Base-by-base conservation (phyloP, 805 yeast species). In the Yamadazyma insecticola region DNA sequence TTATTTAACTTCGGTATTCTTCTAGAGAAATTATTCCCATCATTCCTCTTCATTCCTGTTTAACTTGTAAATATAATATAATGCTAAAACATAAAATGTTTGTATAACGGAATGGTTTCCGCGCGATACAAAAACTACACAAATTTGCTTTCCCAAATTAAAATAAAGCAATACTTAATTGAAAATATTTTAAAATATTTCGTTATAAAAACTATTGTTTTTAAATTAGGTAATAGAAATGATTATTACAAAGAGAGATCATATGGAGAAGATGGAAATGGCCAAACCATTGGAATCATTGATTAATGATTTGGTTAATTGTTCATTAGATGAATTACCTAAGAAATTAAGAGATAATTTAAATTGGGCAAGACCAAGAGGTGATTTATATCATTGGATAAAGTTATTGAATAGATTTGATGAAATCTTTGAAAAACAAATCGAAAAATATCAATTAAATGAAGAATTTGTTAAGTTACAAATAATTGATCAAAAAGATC, bases 391-490 rank as follows among this genome's bases (percentile, higher is more conserved):
- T 38, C 79, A 78, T 37, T 89, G 95, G 92, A 73, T 84, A 17
- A 72, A 81, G 0, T 76, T 85, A 1, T 62, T 90, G 44, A 82
- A 87, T 53, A 66, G 80, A 44, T 76, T 89, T 48, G 96, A 89
- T 50, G 69, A 63, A 9, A 67, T 85, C 5, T 59, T 85, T 32
- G 82, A 77, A 30, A 44, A 47, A 3, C 60, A 71, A 14, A 70
- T 82, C 11, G 57, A 57, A 6, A 74, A 74, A 38, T 81, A 85
- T 46, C 63, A 59, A 20, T 54, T 78, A 32, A 67, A 62, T 21
- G 63, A 64, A 10, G 70, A 69, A 13, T 45, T 55, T 31, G 70
- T 76, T 4, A 67, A 56, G 26, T 66, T 84, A 13, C 57, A 56
- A 16, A 61, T 60, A 11, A 63, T 84, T 35, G 47, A 57, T 0